Conservation (phyloP, 192 early-diverging fungal species). For the Anaeromyces robustus region DNA sequence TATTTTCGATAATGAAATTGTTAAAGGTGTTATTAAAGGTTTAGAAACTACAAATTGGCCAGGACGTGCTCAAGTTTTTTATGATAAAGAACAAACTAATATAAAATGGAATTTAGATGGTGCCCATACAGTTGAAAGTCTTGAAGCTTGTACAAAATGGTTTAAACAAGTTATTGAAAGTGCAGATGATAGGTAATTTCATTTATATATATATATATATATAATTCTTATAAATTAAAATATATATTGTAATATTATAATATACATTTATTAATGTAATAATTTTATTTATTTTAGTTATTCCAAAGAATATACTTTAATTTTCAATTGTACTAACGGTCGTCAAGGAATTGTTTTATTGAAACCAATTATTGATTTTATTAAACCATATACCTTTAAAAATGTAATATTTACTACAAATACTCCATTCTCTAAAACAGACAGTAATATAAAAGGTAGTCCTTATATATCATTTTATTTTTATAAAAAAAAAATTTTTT, state of each 20-base stretch:
- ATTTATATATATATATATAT: too few relatives aligned
- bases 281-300: background rate
- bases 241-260: too few relatives aligned
- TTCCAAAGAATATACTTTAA: conserved; percentile 30
- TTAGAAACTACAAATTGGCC: conserved; percentile 61
- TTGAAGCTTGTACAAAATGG: conserved; percentile 45
- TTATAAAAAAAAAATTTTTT: too few relatives aligned
- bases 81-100: conserved; percentile 18
- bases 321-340: conserved; percentile 80
- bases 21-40: conserved; percentile 33
- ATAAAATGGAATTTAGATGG: conserved; percentile 79
- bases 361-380: conserved; percentile 29
- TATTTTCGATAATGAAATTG: background rate
- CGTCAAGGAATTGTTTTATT: conserved; percentile 51
- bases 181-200: background rate
- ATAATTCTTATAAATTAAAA: too few relatives aligned
- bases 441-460: conserved; percentile 13
- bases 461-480: too few relatives aligned
- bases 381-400: conserved; percentile 1
- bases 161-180: conserved; percentile 15
- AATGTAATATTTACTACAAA: conserved; percentile 25
- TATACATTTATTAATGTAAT: too few relatives aligned
- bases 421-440: conserved; percentile 72
- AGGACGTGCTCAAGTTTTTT: conserved; percentile 68
- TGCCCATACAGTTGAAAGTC: conserved; percentile 84